Evolutionary conservation across 176 grass and related monocot species (phyloP), one percentile per base, ranked within the genome.

Genomic region (Lolium multiflorum): DNA sequence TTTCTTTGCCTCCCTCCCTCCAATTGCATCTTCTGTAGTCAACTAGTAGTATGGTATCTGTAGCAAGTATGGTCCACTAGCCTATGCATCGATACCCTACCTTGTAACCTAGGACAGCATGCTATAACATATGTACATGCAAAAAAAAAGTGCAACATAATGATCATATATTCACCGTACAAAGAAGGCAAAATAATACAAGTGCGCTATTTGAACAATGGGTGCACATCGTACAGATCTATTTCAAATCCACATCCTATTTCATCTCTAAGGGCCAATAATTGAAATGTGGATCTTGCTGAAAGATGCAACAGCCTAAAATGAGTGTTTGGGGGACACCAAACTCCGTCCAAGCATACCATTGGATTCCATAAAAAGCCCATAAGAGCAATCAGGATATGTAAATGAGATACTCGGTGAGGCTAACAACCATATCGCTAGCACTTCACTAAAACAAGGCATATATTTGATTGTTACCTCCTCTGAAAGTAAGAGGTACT

Each of bases 31-130:
- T 15, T 26, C 21, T 74, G 13, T 50, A 74, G 22, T 74, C 21
- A 74, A 51, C 71, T 74, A 74, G 71, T 74, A 74, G 9, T 74
- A 46, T 74, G 71, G 71, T 74, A 51, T 25, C 49, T 74, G 71
- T 50, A 74, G 46, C 71, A 74, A 50, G 71, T 50, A 74, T 74
- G 71, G 71, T 17, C 46, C 71, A 10, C 71, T 74, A 69, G 65
- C 1, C 65, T 18, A 69, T 69, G 65, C 15, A 69, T 69, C 16
- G 3, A 7, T 18, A 16, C 35, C 35, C 35, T 15, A 7, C 24
- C 22, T 28, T 14, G 21, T 51, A 74, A 51, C 71, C 15, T 28
- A 74, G 22, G 3, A 50, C 21, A 16, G 6, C 71, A 74, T 25
- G 21, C 25, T 31, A 75, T 49, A 76, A 28, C 48, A 16, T 52